phyloP scores from a whole-genome alignment of 495 filamentous ascomycete genomes.

The Schizothecium vesticola region DNA sequence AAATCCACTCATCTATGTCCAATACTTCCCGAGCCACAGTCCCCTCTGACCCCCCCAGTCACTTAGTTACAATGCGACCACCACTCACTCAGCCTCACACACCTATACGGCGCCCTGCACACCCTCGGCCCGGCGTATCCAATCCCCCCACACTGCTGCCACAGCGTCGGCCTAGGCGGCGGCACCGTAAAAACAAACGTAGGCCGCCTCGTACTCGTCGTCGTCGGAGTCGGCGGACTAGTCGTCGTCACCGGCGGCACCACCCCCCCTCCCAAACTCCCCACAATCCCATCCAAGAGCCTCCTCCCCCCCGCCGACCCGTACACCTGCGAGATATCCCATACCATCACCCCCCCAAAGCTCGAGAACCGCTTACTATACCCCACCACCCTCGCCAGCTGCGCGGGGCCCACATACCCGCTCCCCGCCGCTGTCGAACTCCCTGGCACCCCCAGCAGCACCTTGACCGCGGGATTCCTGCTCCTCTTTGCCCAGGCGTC shows the following conservation, averaged over 20 bases:
- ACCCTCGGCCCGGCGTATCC: constrained; percentile 34
- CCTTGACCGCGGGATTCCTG: constrained; percentile 57
- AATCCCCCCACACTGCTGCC: constrained; percentile 38
- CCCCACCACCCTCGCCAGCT: constrained; percentile 44
- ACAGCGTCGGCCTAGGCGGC: too few species aligned
- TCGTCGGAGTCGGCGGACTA: constrained; percentile 3
- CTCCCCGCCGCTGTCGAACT: constrained; percentile 51
- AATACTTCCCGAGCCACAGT: too few species aligned
- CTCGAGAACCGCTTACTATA: constrained; percentile 51
- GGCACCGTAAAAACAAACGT: too few species aligned
- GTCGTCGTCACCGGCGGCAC: background rate
- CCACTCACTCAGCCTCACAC: constrained; percentile 23
- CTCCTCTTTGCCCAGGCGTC: constrained; percentile 64
- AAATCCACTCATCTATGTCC: too few species aligned
- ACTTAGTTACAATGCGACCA: constrained; percentile 33
- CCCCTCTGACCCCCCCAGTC: too few species aligned
- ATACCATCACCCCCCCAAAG: constrained; percentile 69
- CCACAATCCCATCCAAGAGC: constrained; percentile 44
- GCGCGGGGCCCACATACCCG: constrained; percentile 49
- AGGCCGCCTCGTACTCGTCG: background rate
- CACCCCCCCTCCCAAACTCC: constrained; percentile 17
- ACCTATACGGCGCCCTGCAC: constrained; percentile 34
- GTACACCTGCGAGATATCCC: constrained; percentile 62
- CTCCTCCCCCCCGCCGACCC: constrained; percentile 42
- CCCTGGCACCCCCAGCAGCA: constrained; percentile 63